A percentile compares a stretch with the other conserved stretches of the same genome.
These are phyloP conservation scores for Colletotrichum orchidophilum DNA, from an alignment of 2,329 filamentous ascomycete species.

Conservation along the genomic window DNA sequence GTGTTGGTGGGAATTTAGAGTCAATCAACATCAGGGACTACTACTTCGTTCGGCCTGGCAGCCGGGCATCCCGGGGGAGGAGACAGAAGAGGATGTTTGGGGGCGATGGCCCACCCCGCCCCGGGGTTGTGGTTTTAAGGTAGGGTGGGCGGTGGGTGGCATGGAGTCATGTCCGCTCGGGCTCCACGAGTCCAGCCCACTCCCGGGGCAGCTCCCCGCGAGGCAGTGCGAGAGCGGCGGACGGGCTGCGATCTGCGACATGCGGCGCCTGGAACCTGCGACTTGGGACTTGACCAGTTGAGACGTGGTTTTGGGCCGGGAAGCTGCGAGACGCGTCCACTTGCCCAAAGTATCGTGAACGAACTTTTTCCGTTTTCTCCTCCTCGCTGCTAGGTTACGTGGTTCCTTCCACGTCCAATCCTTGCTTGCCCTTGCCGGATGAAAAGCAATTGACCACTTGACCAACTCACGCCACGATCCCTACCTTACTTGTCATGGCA, in stretches of 20 bases:
- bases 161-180: neutral
- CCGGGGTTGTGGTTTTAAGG: conserved; percentile 7
- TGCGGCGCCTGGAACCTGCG: neutral
- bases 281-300: neutral
- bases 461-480: neutral
- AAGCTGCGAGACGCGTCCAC: conserved; percentile 24
- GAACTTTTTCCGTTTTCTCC: neutral
- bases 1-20: neutral
- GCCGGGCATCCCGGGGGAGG: conserved; percentile 21
- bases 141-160: conserved; percentile 6
- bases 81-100: neutral
- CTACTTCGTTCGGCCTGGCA: neutral
- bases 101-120: conserved; percentile 15
- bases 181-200: conserved; percentile 12
- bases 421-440: neutral
- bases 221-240: conserved; percentile 23
- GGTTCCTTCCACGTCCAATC: neutral
- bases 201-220: conserved; percentile 25
- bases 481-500: neutral
- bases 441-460: neutral
- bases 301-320: neutral
- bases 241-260: neutral
- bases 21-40: neutral
- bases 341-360: conserved; percentile 23
- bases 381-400: neutral